Percentiles rank a stretch among this genome's conserved stretches.
phyloP scores from a whole-genome alignment of 495 filamentous ascomycete species.

The Daldinia decipiens region DNA sequence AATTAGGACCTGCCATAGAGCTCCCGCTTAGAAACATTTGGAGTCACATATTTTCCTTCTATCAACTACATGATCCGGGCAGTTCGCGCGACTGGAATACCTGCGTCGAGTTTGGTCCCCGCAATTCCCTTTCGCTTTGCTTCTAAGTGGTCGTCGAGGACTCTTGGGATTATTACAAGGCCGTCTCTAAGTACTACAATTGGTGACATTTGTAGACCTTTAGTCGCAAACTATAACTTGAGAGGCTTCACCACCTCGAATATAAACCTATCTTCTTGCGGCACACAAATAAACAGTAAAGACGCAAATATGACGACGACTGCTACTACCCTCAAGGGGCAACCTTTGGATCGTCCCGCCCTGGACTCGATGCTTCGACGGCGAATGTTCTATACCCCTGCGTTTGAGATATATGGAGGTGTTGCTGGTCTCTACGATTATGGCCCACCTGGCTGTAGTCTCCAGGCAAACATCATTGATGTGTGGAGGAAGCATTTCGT shows the following conservation, averaged over 20 bases:
- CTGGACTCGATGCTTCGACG: constrained; percentile 87
- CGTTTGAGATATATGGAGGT: constrained; percentile 94
- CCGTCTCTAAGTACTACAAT: constrained; percentile 3
- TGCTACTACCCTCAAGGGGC: constrained; percentile 83
- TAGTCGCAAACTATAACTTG: constrained; percentile 18
- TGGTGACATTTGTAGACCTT: background rate
- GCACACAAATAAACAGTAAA: background rate
- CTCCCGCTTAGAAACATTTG: no score
- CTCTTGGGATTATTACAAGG: constrained; percentile 14
- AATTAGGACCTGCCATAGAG: background rate
- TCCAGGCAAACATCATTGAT: constrained; percentile 88
- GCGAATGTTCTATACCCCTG: constrained; percentile 91
- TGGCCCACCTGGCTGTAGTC: constrained; percentile 81
- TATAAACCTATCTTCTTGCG: constrained; percentile 1
- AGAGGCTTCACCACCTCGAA: constrained; percentile 27
- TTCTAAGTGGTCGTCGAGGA: constrained; percentile 12
- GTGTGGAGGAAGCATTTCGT: constrained; percentile 93
- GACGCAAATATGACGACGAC: constrained; percentile 52
- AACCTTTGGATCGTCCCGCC: constrained; percentile 80
- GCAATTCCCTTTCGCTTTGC: constrained; percentile 12
- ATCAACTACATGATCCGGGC: constrained; percentile 31
- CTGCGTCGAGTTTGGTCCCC: constrained; percentile 29
- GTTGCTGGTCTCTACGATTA: constrained; percentile 88
- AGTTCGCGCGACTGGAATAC: constrained; percentile 18
- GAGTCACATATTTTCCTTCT: constrained; percentile 20